Percentiles rank a stretch among this genome's conserved stretches.
These are phyloP conservation scores for Malus hybrid DNA, from an alignment of 331 rosid genomes.

Conservation along the genomic window DNA sequence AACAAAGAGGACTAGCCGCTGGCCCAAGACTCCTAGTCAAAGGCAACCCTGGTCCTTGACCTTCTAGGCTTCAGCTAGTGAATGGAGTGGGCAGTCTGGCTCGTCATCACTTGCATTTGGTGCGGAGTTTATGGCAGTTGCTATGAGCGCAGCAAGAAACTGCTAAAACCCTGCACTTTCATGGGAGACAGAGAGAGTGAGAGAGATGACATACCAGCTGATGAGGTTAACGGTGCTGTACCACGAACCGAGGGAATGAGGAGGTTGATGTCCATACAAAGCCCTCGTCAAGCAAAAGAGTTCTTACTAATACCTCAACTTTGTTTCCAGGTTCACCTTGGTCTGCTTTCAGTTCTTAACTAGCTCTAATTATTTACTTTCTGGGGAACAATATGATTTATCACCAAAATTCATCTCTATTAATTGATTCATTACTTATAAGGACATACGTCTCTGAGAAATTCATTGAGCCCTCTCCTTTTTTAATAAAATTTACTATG, in stretches of 20 bases:
- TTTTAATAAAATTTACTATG: too few species aligned
- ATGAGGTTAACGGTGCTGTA: neutral
- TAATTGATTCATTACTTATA: too few species aligned
- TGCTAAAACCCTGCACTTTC: too few species aligned
- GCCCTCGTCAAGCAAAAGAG: conserved; percentile 22
- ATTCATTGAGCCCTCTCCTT: too few species aligned
- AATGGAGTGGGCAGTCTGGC: too few species aligned
- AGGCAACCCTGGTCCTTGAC: neutral
- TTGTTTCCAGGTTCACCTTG: conserved; percentile 14
- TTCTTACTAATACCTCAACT: conserved; percentile 19
- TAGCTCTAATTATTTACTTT: neutral
- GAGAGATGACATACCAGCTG: neutral
- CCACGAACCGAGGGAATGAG: neutral
- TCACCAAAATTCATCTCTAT: neutral
- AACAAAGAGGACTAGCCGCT: too few species aligned
- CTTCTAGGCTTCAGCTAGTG: too few species aligned
- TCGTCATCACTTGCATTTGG: too few species aligned
- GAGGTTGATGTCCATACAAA: conserved; percentile 19
- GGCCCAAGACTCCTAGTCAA: neutral
- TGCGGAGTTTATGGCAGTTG: too few species aligned
- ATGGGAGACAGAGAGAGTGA: conserved; percentile 1
- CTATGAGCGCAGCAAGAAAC: too few species aligned
- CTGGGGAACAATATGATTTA: neutral
- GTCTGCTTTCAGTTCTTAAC: neutral
- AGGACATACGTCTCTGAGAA: too few species aligned